phyloP scores from a whole-genome alignment of 345 rosid species.

The Rhizophora apiculata region DNA sequence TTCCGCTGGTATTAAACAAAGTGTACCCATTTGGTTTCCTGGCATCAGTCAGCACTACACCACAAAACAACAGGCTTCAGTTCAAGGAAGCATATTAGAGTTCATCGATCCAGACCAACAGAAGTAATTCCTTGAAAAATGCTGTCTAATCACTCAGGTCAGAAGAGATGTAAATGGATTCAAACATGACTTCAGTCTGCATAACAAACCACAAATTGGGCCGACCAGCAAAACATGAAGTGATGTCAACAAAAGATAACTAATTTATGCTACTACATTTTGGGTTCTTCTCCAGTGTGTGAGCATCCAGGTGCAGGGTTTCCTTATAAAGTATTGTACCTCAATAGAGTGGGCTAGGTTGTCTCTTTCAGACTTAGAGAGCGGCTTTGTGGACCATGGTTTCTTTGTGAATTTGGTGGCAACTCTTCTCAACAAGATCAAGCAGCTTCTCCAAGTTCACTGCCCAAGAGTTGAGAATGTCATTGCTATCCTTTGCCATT shows the following conservation, averaged over 20 bases:
- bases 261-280: not conserved
- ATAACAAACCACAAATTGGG: not conserved
- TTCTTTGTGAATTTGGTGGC: slow-evolving; percentile 94
- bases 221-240: slow-evolving; percentile 1
- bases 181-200: slow-evolving; percentile 1
- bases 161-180: not conserved
- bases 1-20: slow-evolving; percentile 27
- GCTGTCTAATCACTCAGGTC: slow-evolving; percentile 6
- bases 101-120: slow-evolving; percentile 13
- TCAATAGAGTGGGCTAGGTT: slow-evolving; percentile 3
- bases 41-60: slow-evolving; percentile 19
- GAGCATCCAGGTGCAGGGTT: not conserved
- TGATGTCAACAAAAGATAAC: not conserved
- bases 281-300: not conserved
- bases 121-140: slow-evolving; percentile 7
- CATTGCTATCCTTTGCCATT: slow-evolving; percentile 75
- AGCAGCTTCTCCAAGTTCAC: slow-evolving; percentile 89
- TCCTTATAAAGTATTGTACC: slow-evolving; percentile 13
- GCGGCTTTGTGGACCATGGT: slow-evolving; percentile 91
- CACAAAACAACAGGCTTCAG: slow-evolving; percentile 33
- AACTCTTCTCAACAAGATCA: slow-evolving; percentile 93
- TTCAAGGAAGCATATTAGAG: slow-evolving; percentile 15
- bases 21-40: slow-evolving; percentile 5
- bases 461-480: slow-evolving; percentile 90
- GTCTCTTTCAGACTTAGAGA: slow-evolving; percentile 48